Evolutionary conservation across 306 rosid genomes (phyloP), one percentile per base, ranked within the genome.

Genomic region (Senna siamea): DNA sequence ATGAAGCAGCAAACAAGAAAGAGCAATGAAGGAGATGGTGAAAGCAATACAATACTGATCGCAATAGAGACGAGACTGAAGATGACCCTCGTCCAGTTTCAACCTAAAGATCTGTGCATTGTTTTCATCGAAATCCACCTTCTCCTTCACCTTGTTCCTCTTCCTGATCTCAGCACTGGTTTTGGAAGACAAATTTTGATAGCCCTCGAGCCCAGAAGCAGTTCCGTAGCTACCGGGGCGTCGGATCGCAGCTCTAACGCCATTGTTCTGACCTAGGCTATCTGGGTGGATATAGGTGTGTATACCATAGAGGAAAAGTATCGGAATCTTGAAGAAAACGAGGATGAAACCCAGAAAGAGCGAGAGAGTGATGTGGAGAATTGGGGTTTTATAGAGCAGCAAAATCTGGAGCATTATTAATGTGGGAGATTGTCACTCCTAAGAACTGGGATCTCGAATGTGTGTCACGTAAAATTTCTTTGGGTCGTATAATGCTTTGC

Each of bases 71-170:
- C 93, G 90, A 46, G 97, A 86, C 7, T 80, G 93, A 12, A 89
- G 82, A 53, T 88, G 96, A 9, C 70, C 80, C 5, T 85, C 87
- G 74, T 91, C 96, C 59, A 94, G 89, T 47, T 69, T 89, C 41
- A 94, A 40, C 70, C 96, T 79, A 75, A 94, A 91, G 92, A 94
- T 94, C 92, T 91, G 97, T 2, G 98, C 97, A 44, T 91, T 94
- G 79, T 61, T 84, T 74, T 91, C 97, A 58, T 91, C 96, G 83
- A 94, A 94, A 47, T 88, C 91, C 19, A 26, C 34, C 69, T 87
- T 91, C 9, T 82, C 82, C 63, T 81, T 93, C 9, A 86, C 51
- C 59, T 94, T 94, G 70, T 69, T 74, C 74, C 87, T 82, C 79
- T 87, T 94, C 28, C 83, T 62, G 70, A 86, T 74, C 58, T 89